Conservation (phyloP, 352 stramenopile genomes). For the Phytopythium boreale region DNA sequence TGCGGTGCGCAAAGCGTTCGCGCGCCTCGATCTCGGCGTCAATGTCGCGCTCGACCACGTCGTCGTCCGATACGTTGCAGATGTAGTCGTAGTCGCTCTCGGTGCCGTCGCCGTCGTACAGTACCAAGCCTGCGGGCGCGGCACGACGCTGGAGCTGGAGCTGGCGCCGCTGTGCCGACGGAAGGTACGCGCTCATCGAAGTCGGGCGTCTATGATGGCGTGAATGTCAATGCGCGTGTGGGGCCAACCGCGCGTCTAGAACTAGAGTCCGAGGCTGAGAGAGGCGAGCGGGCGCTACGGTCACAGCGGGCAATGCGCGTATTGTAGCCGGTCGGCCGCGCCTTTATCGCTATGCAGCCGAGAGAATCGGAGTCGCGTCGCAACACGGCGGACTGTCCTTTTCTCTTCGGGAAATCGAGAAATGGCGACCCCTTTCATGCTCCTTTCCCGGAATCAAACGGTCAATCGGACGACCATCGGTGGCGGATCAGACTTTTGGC, state of each 20-base stretch:
- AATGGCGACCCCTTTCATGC: conserved; percentile 4
- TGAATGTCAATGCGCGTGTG: background rate
- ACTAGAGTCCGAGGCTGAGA: background rate
- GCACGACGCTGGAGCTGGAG: conserved; percentile 9
- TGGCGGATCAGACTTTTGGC: background rate
- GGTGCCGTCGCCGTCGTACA: conserved; percentile 21
- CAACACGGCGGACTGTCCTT: background rate
- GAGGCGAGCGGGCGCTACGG: background rate
- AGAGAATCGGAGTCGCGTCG: background rate
- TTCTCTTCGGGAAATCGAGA: background rate
- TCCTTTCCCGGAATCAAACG: background rate
- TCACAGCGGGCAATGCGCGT: background rate
- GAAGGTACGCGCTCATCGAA: conserved; percentile 8
- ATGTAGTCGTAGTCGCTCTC: conserved; percentile 35
- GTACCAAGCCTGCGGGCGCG: conserved; percentile 10
- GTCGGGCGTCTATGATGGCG: background rate
- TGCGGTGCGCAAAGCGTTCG: conserved; percentile 14
- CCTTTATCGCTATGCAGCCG: background rate
- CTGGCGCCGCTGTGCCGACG: background rate
- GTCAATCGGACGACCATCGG: background rate
- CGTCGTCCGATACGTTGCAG: conserved; percentile 57
- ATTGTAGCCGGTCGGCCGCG: background rate
- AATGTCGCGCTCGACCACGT: conserved; percentile 64
- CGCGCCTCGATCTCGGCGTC: conserved; percentile 72
- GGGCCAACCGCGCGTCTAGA: background rate